Percentiles rank a stretch among this genome's conserved stretches.
phyloP scores from a whole-genome alignment of 139 green algal genomes.

The Closterium sp. region DNA sequence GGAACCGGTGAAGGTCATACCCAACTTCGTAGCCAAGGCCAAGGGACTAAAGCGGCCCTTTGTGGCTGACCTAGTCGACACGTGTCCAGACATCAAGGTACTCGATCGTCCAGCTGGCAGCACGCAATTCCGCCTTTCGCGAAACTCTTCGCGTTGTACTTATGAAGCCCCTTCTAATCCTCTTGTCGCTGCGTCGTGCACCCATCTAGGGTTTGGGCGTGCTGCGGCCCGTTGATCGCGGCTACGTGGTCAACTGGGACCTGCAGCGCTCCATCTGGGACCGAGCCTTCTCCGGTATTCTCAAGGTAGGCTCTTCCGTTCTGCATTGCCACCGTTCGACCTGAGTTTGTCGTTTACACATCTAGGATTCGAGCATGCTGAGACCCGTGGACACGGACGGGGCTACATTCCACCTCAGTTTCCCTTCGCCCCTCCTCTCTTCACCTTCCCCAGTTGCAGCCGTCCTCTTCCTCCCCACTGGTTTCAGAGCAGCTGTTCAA shows the following conservation, averaged over 20 bases:
- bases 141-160: too few relatives aligned
- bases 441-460: neutral
- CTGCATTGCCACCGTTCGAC: neutral
- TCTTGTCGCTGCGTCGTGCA: too few relatives aligned
- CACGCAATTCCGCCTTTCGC: too few relatives aligned
- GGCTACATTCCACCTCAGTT: neutral
- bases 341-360: too few relatives aligned
- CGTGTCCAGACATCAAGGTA: conserved; percentile 34
- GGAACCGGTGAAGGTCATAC: conserved; percentile 21
- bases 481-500: conserved; percentile 44
- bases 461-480: neutral
- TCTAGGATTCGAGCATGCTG: too few relatives aligned
- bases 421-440: neutral
- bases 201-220: conserved; percentile 29
- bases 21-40: conserved; percentile 21
- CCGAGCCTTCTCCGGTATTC: conserved; percentile 14
- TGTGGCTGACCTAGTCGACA: conserved; percentile 34
- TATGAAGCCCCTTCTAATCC: too few relatives aligned
- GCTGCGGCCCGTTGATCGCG: conserved; percentile 39
- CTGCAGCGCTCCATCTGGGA: conserved; percentile 29
- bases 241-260: conserved; percentile 51
- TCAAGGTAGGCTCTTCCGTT: neutral
- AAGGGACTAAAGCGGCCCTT: conserved; percentile 11
- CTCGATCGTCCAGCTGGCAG: neutral
- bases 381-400: too few relatives aligned